Percentiles rank a stretch among this genome's conserved stretches.
These are phyloP conservation scores for Citrullus amarus DNA, from an alignment of 306 rosid species.

Conservation along the genomic window DNA sequence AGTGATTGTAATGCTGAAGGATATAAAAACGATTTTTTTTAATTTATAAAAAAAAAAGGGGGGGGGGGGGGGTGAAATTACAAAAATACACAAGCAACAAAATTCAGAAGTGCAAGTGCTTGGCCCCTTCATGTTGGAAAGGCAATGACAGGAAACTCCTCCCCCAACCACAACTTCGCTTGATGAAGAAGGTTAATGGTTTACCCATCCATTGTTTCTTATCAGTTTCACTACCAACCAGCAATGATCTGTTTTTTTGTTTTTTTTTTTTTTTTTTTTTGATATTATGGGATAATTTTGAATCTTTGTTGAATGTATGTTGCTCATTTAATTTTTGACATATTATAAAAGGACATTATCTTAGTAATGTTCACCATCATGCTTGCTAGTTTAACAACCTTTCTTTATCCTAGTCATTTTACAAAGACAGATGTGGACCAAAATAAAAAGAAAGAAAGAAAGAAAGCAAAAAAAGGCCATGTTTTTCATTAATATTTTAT, in stretches of 20 bases:
- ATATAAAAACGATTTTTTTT: no score
- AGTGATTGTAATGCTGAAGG: not conserved
- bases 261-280: not conserved
- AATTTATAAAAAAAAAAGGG: no score
- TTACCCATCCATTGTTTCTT: not conserved
- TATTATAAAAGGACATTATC: not conserved
- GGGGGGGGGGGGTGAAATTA: not conserved
- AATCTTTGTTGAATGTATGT: not conserved
- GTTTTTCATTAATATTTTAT: not conserved
- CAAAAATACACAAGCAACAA: not conserved
- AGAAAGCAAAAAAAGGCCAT: not conserved
- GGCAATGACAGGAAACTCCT: not conserved
- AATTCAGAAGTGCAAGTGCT: not conserved
- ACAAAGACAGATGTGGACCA: not conserved
- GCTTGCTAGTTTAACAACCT: not conserved
- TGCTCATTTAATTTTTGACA: not conserved
- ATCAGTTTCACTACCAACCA: not conserved
- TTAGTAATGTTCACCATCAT: not conserved
- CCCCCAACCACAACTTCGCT: conserved; percentile 1
- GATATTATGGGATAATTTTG: not conserved
- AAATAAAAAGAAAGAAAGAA: not conserved
- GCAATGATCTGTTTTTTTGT: not conserved
- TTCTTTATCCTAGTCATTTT: not conserved
- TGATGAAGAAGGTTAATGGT: not conserved
- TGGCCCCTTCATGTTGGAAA: not conserved